Evolutionary conservation across 345 rosid genomes (phyloP).

Genomic region (Eucalyptus marginata): DNA sequence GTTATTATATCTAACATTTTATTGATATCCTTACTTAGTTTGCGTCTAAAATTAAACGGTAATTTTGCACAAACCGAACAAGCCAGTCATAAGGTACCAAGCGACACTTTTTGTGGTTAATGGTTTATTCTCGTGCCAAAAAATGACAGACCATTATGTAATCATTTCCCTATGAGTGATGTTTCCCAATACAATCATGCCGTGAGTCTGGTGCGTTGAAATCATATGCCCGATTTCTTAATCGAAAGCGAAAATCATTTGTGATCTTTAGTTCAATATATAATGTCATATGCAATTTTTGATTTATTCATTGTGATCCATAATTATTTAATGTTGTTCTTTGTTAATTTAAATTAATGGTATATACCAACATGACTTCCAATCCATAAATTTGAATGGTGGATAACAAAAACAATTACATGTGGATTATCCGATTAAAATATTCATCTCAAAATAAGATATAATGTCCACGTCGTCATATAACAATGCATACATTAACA

Average conservation of each 20-base stretch:
- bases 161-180: not conserved
- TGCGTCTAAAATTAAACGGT: not conserved
- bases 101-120: not conserved
- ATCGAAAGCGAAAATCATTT: not conserved
- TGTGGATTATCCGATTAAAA: not conserved
- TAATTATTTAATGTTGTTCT: not conserved
- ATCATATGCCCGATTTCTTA: not conserved
- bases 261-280: accelerated
- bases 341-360: not conserved
- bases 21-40: not conserved
- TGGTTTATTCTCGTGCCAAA: not conserved
- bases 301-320: not conserved
- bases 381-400: not conserved
- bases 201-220: not conserved
- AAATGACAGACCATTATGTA: not conserved
- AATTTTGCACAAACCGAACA: not conserved
- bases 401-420: not conserved
- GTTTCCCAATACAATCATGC: not conserved
- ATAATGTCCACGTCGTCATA: accelerated
- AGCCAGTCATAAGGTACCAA: not conserved
- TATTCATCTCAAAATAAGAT: not conserved
- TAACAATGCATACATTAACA: not conserved
- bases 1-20: not conserved
- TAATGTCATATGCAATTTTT: accelerated
- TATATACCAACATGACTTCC: not conserved